These are phyloP conservation scores for Talaromyces sp. DNA, from an alignment of 2,329 filamentous ascomycete species.

Conservation along the genomic window DNA sequence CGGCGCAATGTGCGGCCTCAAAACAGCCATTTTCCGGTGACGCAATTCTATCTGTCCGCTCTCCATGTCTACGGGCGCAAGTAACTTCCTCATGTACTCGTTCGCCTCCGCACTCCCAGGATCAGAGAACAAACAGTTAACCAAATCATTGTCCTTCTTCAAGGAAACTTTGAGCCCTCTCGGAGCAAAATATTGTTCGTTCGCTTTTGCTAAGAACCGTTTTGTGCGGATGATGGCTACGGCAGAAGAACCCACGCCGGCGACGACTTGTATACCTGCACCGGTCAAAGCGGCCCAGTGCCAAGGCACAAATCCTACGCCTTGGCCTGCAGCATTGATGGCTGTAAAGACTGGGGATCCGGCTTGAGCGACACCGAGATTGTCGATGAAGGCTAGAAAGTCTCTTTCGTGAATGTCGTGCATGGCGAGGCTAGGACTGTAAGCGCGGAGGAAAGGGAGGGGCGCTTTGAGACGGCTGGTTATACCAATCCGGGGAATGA, in stretches of 20 bases:
- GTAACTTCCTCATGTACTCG: neutral
- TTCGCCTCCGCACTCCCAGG: neutral
- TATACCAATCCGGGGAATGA: constrained; percentile 18
- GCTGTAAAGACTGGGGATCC: constrained; percentile 17
- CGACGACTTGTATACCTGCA: constrained; percentile 5
- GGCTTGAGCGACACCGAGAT: constrained; percentile 16
- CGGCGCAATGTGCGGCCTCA: constrained; percentile 3
- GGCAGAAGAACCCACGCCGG: constrained; percentile 5
- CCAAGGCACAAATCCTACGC: constrained; percentile 18
- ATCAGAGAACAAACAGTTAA: neutral
- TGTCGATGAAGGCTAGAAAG: constrained; percentile 21
- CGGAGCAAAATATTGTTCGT: constrained; percentile 11
- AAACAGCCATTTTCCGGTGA: constrained; percentile 11
- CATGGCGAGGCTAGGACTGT: constrained; percentile 11
- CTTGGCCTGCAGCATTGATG: constrained; percentile 11
- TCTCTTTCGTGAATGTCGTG: constrained; percentile 16
- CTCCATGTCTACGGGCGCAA: constrained; percentile 1
- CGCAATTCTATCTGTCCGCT: neutral
- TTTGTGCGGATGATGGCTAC: constrained; percentile 10
- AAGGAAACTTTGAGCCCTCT: constrained; percentile 7
- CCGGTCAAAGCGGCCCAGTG: constrained; percentile 17
- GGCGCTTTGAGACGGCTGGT: constrained; percentile 9
- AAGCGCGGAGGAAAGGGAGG: constrained; percentile 19
- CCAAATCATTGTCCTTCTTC: constrained; percentile 13
- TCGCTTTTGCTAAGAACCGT: constrained; percentile 1